Base-by-base conservation (phyloP, 1,284 basidiomycete genomes). In the Athelia psychrophila region DNA sequence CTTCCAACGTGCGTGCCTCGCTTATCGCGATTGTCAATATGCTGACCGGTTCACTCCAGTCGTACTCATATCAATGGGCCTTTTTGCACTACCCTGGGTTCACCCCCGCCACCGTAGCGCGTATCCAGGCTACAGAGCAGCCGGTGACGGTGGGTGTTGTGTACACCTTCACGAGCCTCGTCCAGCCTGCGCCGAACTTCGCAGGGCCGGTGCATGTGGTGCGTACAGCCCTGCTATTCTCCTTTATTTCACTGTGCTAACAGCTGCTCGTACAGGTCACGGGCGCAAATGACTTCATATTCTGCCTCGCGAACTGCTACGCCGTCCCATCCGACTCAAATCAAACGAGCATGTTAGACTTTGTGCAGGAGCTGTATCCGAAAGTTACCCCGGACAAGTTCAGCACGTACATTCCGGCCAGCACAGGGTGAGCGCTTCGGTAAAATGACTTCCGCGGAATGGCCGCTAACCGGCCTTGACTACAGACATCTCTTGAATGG, bases 41-140 rank as follows among this genome's bases (percentile, higher is more conserved):
- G 19, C 23, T 46, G 50, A 54, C 3, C 20, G 27, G 22, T 27
- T 30, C 1, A 18, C 10, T 32, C 8, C 22, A 19, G 18, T 16
- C 18, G 10, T 42, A 23, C 10, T 6, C 40, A 19, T 42, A 52
- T 47, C 58, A 59, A 47, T 48, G 57, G 35, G 48, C 54, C 46
- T 57, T 56, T 52, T 58, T 50, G 44, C 57, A 56, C 51, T 57
- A 50, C 50, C 58, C 58, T 1, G 52, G 51, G 47, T 59, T 51
- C 44, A 53, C 52, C 12, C 36, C 40, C 12, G 53, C 48, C n/a
- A 42, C 51, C 2, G 45, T 50, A 42, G 23, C 52, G n/a, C 52
- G 49, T 25, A 42, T 51, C 2, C 45, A 48, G 2, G 38, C 32
- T 22, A 55, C 51, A n/a, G 54, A 56, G 45, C 58, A 57, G 44